Conservation (phyloP, 2,329 filamentous ascomycete genomes). For the Fusarium brevicatenulatum region DNA sequence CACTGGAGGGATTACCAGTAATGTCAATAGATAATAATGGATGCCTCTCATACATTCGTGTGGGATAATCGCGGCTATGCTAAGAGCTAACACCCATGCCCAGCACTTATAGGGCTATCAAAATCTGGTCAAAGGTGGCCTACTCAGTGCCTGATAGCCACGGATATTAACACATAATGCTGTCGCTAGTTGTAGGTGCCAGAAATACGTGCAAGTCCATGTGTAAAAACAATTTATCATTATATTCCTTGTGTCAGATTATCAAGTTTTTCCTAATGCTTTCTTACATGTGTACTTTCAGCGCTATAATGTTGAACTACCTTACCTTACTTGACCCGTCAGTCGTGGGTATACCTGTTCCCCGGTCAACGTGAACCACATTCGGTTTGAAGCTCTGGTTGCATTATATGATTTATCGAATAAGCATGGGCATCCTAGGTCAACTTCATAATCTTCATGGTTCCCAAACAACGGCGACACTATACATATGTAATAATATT, state of each 20-base stretch:
- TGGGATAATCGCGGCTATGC: background rate
- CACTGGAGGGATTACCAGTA: background rate
- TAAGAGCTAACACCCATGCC: background rate
- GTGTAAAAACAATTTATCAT: background rate
- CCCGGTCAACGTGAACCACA: background rate
- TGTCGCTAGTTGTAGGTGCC: background rate
- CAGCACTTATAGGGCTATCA: background rate
- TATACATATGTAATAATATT: background rate
- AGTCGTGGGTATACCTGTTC: background rate
- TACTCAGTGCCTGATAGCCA: slow-evolving; percentile 7
- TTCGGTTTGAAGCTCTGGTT: background rate
- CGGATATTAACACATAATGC: slow-evolving; percentile 11
- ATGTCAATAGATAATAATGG: background rate
- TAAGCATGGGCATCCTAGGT: background rate
- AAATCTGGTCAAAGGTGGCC: background rate
- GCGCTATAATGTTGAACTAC: background rate
- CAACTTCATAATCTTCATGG: background rate
- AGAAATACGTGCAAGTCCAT: background rate
- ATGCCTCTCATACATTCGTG: background rate
- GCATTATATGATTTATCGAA: background rate
- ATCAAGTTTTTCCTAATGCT: background rate
- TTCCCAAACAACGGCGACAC: background rate
- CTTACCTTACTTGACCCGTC: background rate
- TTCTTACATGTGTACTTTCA: background rate
- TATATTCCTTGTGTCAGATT: background rate